Evolutionary conservation across 148 eudicot species (phyloP).

Genomic region (Fallopia convolvulus): DNA sequence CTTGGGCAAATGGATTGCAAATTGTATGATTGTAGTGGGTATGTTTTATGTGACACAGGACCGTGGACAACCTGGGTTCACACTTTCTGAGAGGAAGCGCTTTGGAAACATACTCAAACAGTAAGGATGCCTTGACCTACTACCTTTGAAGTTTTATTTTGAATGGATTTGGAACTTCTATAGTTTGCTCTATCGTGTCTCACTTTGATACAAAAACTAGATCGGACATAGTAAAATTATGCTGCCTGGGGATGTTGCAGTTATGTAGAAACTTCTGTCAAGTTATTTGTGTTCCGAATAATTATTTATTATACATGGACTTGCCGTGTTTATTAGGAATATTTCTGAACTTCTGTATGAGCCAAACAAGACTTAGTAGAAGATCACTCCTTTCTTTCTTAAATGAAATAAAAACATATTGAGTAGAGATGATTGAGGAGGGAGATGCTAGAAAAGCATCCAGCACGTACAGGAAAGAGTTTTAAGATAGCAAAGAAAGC

Average conservation of each 20-base stretch:
- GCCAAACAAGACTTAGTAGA: not conserved
- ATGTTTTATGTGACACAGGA: conserved; percentile 40
- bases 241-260: not conserved
- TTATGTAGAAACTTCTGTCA: not conserved
- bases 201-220: not conserved
- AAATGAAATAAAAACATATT: no score
- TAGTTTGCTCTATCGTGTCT: not conserved
- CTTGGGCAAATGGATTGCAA: not conserved
- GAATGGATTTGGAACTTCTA: not conserved
- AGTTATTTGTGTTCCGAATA: not conserved
- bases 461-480: not conserved
- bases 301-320: no score
- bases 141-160: not conserved
- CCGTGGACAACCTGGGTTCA: conserved; percentile 96
- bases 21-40: not conserved
- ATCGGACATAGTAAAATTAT: not conserved
- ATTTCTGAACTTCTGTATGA: not conserved
- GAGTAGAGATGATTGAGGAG: not conserved
- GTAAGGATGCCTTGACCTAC: conserved; percentile 32
- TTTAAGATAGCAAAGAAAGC: not conserved
- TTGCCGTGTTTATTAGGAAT: no score
- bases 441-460: not conserved
- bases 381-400: no score
- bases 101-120: conserved; percentile 74
- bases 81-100: conserved; percentile 78